Evolutionary conservation across 2,329 filamentous ascomycete species (phyloP), one percentile per base, ranked within the genome.

Genomic region (Sclerotinia subarctica): DNA sequence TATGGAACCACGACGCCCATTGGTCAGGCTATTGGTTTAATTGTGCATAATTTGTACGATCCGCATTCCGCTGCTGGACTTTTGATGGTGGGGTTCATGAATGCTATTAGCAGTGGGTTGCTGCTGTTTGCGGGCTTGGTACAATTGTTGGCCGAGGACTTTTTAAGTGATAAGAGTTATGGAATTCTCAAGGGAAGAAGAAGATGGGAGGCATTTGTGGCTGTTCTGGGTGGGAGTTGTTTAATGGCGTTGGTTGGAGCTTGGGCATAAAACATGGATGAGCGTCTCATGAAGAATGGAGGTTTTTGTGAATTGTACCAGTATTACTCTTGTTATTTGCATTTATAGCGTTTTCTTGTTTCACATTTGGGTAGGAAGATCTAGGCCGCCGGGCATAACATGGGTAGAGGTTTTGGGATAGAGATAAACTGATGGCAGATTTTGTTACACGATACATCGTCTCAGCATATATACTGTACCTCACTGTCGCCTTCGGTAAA

Each of bases 31-130:
- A 91, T 96, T 67, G 93, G 93, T 0, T 82, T 96, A 15, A 80
- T 90, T 5, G 84, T 94, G 26, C 91, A 95, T 78, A 88, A 87
- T 47, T 80, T 95, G 71, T 96, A 96, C 78, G 91, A 93, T 72
- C 92, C 93, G 1, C 84, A 86, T 73, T 92, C 90, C 74, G 85
- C 92, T 75, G 86, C 88, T 0, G 92, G 93, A 0, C 79, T 96
- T 59, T 80, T 96, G 35, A 90, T 94, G 80, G 92, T 96, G 7
- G 93, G 93, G 10, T 87, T 94, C 76, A 95, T 94, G 84, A 96
- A 96, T 75, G 92, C 91, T 51, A 90, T 96, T 64, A 93, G 90
- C 13, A 89, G 90, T 63, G 93, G 93, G 0, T 81, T 96, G 63
- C 79, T 96, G 38, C 82, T 96, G 4, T 96, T 94, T 76, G 92